A percentile compares a stretch with the other conserved stretches of the same genome.
Evolutionary conservation across 1,284 basidiomycete genomes (phyloP).

Genomic region (Rhodotorula sp.): DNA sequence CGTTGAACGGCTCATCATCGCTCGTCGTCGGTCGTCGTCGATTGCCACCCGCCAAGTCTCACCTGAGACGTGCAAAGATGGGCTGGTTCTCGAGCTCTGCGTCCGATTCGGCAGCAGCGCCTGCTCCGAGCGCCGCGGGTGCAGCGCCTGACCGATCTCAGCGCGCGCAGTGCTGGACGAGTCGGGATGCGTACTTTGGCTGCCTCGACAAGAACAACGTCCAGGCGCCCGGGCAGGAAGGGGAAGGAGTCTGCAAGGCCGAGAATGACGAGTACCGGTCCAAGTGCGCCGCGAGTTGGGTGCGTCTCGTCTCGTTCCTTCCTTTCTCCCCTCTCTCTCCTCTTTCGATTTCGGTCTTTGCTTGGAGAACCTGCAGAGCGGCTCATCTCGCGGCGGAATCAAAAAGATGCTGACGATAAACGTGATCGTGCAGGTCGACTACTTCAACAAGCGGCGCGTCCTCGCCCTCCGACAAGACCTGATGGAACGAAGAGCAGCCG

Average conservation of each 20-base stretch:
- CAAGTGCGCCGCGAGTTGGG: conserved; percentile 79
- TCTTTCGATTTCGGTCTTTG: too few relatives aligned
- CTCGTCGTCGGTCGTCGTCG: too few relatives aligned
- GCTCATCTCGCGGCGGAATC: neutral
- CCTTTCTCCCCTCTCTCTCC: neutral
- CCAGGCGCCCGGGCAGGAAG: conserved; percentile 61
- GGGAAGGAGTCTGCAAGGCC: conserved; percentile 58
- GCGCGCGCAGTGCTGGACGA: conserved; percentile 65
- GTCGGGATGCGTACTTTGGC: conserved; percentile 69
- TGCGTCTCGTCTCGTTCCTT: conserved; percentile 51
- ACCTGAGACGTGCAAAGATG: neutral
- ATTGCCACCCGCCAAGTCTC: too few relatives aligned
- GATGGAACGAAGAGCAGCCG: conserved; percentile 43
- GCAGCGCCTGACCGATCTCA: conserved; percentile 50
- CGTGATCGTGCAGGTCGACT: conserved; percentile 62
- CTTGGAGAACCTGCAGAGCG: too few relatives aligned
- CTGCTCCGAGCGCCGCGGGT: neutral
- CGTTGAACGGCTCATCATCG: too few relatives aligned
- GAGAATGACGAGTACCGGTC: conserved; percentile 61
- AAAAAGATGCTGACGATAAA: neutral
- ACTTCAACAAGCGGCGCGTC: conserved; percentile 76
- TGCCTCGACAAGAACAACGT: conserved; percentile 67
- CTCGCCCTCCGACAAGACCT: conserved; percentile 54
- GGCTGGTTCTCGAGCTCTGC: conserved; percentile 31
- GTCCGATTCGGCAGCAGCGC: neutral